Evolutionary conservation across 148 eudicot genomes (phyloP).

Genomic region (Silene latifolia): DNA sequence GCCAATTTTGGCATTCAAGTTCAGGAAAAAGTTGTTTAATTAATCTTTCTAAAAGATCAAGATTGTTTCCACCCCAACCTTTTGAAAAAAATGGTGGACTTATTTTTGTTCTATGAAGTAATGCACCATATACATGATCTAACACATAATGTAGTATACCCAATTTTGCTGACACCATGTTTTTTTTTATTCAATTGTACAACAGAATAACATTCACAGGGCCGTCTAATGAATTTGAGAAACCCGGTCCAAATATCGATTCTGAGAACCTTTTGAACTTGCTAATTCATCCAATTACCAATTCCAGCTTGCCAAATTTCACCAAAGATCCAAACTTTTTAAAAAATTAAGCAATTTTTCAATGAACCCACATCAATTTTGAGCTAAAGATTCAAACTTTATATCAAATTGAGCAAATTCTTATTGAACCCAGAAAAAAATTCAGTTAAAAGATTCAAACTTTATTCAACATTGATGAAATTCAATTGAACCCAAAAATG

Average conservation of each 20-base stretch:
- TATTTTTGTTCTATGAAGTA: constrained; percentile 76
- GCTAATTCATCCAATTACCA: too few species aligned
- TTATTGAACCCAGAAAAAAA: constrained; percentile 14
- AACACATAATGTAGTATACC: constrained; percentile 89
- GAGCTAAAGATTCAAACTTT: background rate
- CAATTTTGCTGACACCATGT: constrained; percentile 72
- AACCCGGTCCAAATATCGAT: background rate
- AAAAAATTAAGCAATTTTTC: constrained; percentile 2
- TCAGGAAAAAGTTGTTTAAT: constrained; percentile 75
- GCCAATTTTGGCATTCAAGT: constrained; percentile 73
- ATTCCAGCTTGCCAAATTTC: too few species aligned
- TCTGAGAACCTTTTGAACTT: background rate
- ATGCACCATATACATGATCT: constrained; percentile 98
- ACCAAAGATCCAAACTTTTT: constrained; percentile 1
- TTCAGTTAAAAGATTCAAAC: constrained; percentile 1
- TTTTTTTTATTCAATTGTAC: background rate
- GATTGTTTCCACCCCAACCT: constrained; percentile 95
- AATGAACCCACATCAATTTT: constrained; percentile 15
- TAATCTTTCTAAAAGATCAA: constrained; percentile 68
- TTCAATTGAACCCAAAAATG: constrained; percentile 2
- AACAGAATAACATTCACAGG: too few species aligned
- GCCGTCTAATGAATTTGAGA: too few species aligned
- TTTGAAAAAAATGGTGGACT: constrained; percentile 86
- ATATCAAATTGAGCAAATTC: background rate
- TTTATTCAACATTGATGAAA: constrained; percentile 10